These are phyloP conservation scores for Diospyros kaki DNA, from an alignment of 148 eudicot genomes.

Conservation along the genomic window DNA sequence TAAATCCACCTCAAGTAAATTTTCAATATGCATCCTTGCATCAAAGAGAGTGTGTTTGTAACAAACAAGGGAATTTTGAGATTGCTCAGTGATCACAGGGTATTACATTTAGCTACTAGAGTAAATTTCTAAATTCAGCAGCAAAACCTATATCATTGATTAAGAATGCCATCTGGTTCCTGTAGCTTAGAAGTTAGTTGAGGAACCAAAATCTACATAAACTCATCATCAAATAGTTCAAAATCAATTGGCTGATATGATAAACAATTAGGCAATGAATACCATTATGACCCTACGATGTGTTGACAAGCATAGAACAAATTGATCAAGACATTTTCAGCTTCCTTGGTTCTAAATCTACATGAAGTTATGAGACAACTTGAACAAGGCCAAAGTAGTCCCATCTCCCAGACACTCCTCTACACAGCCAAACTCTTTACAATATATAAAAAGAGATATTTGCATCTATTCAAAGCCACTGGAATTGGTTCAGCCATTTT, in stretches of 20 bases:
- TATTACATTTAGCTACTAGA: not conserved
- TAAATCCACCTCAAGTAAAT: not conserved
- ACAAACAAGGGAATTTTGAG: not conserved
- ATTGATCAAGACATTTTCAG: not conserved
- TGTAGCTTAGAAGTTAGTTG: not conserved
- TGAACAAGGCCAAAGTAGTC: not conserved
- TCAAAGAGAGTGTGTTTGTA: not conserved
- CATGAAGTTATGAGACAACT: slow-evolving; percentile 5
- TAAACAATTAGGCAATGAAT: not conserved
- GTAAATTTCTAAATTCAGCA: not conserved
- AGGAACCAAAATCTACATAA: not conserved
- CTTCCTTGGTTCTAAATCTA: not conserved
- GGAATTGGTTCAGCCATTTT: slow-evolving; percentile 1
- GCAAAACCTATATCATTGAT: not conserved
- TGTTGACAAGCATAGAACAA: not conserved
- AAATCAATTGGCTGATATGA: not conserved
- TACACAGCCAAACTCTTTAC: not conserved
- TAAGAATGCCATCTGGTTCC: not conserved
- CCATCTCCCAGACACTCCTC: not conserved
- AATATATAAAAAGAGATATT: not conserved
- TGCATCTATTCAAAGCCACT: not conserved
- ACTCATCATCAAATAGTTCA: not conserved
- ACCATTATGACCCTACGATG: not conserved
- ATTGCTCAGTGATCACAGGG: too few species aligned
- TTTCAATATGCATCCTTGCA: not conserved